Evolutionary conservation across 1,284 basidiomycete species (phyloP), one percentile per base, ranked within the genome.

Genomic region (Stereum hirsutum): DNA sequence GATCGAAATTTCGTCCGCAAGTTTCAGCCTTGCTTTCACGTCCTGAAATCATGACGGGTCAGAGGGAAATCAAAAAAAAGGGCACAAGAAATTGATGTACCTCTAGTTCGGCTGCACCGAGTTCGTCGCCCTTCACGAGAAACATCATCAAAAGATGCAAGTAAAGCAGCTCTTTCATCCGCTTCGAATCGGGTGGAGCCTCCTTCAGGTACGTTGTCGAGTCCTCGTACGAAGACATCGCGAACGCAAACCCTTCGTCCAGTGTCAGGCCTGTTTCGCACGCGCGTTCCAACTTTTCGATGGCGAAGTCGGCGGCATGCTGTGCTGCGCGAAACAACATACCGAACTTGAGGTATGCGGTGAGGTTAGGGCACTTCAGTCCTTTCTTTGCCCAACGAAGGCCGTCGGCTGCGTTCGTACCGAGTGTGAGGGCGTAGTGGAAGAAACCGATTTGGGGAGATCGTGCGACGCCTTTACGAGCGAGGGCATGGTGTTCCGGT

Each of bases 181-280:
- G 66, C 21, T 74, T 61, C 35, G 71, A 71, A 52, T 81, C 79
- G 1, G 80, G 78, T 0, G 79, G 75, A 0, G 76, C 76, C 37
- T 72, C 58, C 0, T 63, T 57, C 1, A 78, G 62, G 53, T 72
- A 82, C 6, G 60, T 59, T 49, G 72, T 75, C 11, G 78, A 67
- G 50, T 82, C 78, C 27, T 81, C 76, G 47, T 69, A 55, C 1
- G 79, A 74, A 26, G 61, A 65, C 47, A 56, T 70, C 43, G 81
- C 52, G 50, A 78, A 75, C 2, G 76, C 76, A 28, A 75, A 66
- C 0, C 75, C 80, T 50, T 79, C 72, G 15, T 74, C 68, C 66
- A 72, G 74, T 41, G 69, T 69, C 33, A 56, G 52, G 20, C 70
- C 68, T 0, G 65, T 70, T 4, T 47, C 41, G n/a, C 53, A 62